Evolutionary conservation across 1,284 basidiomycete species (phyloP), one percentile per base, ranked within the genome.

Genomic region (Golubevia sp.): DNA sequence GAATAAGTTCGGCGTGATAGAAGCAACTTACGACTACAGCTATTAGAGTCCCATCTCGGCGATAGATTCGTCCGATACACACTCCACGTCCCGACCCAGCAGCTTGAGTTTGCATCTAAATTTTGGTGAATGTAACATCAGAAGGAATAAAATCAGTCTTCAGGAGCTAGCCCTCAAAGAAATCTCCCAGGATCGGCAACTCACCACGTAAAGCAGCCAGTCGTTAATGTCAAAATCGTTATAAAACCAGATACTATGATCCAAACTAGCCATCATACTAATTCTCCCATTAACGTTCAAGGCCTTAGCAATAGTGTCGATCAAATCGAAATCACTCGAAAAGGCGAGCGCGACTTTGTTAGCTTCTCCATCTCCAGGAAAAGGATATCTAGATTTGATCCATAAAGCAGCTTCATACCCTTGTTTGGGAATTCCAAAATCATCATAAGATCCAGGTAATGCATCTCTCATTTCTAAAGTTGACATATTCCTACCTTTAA

Each of bases 211-310:
- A 38, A 83, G 61, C 13, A 83, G 51, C 76, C 78, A 81, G 11
- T 83, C 64, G 57, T 66, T 61, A 24, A 78, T 72, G 49, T 73
- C 62, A 54, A 83, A 83, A n/a, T 68, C 56, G 44, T 77, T 67
- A 61, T 78, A 74, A 64, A 79, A 83, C 38, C 58, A 61, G 75
- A 83, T 83, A 27, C 66, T 68, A 61, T 83, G 80, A 61, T 83
- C 79, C 3, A 83, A 55, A 25, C 67, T 72, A 5, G 80, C 77
- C 75, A 82, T 80, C 80, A 83, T 83, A 55, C 72, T 66, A 62
- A 76, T 66, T 20, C 56, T 59, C 5, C 64, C 52, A 38, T 63
- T 59, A 51, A 63, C 70, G 30, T 73, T 65, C 3, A 73, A 58
- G 3, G 79, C 75, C 53, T 76, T 79, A 49, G 69, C 59, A 1